Conservation (phyloP, 2,329 filamentous ascomycete genomes). For the Bisporella sp. region DNA sequence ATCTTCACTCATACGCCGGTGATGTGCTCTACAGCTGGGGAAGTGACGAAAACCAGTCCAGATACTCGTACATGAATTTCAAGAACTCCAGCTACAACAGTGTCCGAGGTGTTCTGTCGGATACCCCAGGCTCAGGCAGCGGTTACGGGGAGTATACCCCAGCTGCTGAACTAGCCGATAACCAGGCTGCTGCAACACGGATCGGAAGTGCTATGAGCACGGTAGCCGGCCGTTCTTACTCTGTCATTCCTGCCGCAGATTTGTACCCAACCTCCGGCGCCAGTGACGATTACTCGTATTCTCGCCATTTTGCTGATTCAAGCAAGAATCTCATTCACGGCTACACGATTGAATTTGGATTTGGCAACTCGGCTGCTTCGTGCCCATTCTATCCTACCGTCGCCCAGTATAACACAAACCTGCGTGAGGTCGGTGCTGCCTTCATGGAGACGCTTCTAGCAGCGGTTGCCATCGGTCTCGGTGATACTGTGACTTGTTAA, state of each 20-base stretch:
- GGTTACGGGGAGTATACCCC: conserved; percentile 41
- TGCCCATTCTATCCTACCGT: conserved; percentile 40
- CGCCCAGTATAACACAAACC: conserved; percentile 35
- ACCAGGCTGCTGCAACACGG: conserved; percentile 27
- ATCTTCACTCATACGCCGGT: conserved; percentile 48
- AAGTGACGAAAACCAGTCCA: conserved; percentile 44
- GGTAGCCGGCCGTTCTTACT: conserved; percentile 32
- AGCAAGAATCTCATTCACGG: conserved; percentile 33
- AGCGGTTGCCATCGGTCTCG: conserved; percentile 11
- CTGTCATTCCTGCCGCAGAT: conserved; percentile 31
- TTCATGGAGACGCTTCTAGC: conserved; percentile 40
- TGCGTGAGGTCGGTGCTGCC: conserved; percentile 38
- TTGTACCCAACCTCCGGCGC: conserved; percentile 41
- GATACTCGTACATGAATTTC: conserved; percentile 41
- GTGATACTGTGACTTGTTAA: not conserved
- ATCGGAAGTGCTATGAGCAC: conserved; percentile 35
- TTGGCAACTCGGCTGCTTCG: conserved; percentile 11
- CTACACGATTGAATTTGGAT: conserved; percentile 42
- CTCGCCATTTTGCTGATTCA: conserved; percentile 34
- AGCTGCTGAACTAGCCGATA: conserved; percentile 28
- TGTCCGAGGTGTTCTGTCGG: conserved; percentile 39
- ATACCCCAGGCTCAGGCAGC: conserved; percentile 25
- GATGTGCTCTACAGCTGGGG: conserved; percentile 51
- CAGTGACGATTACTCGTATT: conserved; percentile 40
- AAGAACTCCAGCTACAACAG: conserved; percentile 44